A percentile compares a stretch with the other conserved stretches of the same genome.
phyloP scores from a whole-genome alignment of 78 protist species.

The Emiliania huxleyi region DNA sequence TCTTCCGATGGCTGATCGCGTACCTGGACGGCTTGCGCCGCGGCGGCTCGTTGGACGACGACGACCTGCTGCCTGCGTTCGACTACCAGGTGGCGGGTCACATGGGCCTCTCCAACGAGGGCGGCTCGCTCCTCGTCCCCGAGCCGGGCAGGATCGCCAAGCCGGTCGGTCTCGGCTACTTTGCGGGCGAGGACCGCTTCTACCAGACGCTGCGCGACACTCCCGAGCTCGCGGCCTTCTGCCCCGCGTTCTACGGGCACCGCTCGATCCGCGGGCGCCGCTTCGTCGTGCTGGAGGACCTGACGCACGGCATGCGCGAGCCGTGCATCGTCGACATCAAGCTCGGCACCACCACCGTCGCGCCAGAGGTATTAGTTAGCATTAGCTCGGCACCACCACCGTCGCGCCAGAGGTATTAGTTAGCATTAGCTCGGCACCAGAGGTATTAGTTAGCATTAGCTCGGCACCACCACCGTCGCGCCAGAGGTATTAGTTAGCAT shows the following conservation, averaged over 20 bases:
- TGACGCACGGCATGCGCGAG: not conserved
- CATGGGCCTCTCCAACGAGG: not conserved
- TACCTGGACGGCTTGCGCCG: too few species aligned
- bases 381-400: too few species aligned
- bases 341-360: not conserved
- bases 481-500: too few species aligned
- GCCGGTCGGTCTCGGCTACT: not conserved
- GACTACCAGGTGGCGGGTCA: not conserved
- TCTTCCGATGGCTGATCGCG: too few species aligned
- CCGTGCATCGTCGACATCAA: constrained; percentile 9
- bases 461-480: too few species aligned
- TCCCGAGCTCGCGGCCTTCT: not conserved
- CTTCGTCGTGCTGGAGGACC: constrained; percentile 8
- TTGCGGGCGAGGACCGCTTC: constrained; percentile 10
- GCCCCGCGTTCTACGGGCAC: not conserved
- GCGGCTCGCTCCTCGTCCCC: not conserved
- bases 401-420: too few species aligned
- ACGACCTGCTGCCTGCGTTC: not conserved
- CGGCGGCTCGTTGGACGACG: too few species aligned
- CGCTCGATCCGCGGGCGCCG: not conserved
- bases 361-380: too few species aligned
- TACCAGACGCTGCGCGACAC: not conserved
- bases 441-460: too few species aligned
- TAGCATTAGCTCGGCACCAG: too few species aligned
- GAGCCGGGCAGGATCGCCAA: not conserved